Evolutionary conservation across 2,329 filamentous ascomycete genomes (phyloP).

Genomic region (Alternaria rosae): DNA sequence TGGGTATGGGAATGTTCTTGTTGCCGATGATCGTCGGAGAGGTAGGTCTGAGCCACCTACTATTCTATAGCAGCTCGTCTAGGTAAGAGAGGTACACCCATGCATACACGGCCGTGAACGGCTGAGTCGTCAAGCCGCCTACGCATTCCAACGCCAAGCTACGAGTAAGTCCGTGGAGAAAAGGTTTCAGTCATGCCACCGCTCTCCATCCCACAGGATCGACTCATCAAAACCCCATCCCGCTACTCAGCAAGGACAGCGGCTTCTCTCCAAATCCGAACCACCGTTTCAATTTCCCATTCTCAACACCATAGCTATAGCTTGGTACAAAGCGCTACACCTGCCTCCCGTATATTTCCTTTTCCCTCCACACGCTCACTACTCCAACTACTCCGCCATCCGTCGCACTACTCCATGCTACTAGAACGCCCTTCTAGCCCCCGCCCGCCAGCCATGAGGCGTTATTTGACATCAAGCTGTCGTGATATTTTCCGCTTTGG

Average conservation of each 20-base stretch:
- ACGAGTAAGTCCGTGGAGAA: background rate
- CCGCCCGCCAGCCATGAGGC: background rate
- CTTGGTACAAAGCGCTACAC: background rate
- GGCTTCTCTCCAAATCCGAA: background rate
- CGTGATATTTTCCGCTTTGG: background rate
- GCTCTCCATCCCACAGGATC: background rate
- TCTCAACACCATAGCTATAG: too few relatives aligned
- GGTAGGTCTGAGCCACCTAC: too few relatives aligned
- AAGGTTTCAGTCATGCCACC: background rate
- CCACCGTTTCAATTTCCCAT: too few relatives aligned
- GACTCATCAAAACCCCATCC: background rate
- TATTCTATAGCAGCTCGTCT: background rate
- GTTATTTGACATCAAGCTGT: background rate
- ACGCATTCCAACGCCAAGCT: background rate
- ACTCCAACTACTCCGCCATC: background rate
- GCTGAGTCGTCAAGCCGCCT: background rate
- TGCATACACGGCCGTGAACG: background rate
- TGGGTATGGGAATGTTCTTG: background rate
- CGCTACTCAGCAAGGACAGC: background rate
- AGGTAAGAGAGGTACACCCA: background rate
- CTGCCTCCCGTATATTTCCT: background rate
- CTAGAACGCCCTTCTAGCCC: background rate
- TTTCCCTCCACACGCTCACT: background rate
- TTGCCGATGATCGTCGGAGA: background rate
- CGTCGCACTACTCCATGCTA: background rate